Conservation (phyloP, 2,329 filamentous ascomycete species). For the Phoma sp. region DNA sequence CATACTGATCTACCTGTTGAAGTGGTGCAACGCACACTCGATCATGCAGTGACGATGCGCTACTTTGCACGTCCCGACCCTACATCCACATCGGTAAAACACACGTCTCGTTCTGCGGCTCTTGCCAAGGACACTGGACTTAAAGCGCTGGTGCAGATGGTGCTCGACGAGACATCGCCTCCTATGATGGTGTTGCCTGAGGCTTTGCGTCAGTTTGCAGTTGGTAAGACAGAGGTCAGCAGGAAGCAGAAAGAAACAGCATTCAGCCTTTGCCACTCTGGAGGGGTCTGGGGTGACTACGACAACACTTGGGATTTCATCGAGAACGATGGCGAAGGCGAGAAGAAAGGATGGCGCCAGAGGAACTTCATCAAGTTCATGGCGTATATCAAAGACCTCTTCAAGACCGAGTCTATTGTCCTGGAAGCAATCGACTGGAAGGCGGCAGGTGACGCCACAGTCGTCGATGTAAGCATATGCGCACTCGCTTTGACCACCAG, state of each 20-base stretch:
- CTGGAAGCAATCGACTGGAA: constrained; percentile 37
- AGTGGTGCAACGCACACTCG: constrained; percentile 39
- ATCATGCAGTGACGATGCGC: constrained; percentile 44
- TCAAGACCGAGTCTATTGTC: constrained; percentile 34
- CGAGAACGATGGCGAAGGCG: constrained; percentile 39
- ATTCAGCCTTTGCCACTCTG: constrained; percentile 38
- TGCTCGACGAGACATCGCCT: constrained; percentile 32
- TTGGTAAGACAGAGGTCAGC: constrained; percentile 31
- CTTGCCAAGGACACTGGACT: constrained; percentile 34
- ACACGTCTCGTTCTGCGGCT: constrained; percentile 39
- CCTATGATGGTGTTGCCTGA: constrained; percentile 39
- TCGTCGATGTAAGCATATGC: constrained; percentile 35
- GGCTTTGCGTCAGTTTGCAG: constrained; percentile 33
- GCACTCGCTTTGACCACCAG: not conserved
- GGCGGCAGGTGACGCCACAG: constrained; percentile 26
- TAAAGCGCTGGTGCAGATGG: constrained; percentile 32
- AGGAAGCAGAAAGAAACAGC: constrained; percentile 34
- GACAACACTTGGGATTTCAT: constrained; percentile 38
- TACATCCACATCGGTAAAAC: constrained; percentile 22
- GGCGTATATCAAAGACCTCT: constrained; percentile 43
- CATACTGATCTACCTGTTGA: constrained; percentile 34
- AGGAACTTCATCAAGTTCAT: constrained; percentile 43
- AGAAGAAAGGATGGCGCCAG: constrained; percentile 40
- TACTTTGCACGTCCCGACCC: constrained; percentile 40
- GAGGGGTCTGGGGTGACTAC: constrained; percentile 31